Conservation (phyloP, 1,139 yeast species). For the Casaregolazyma lundiana region DNA sequence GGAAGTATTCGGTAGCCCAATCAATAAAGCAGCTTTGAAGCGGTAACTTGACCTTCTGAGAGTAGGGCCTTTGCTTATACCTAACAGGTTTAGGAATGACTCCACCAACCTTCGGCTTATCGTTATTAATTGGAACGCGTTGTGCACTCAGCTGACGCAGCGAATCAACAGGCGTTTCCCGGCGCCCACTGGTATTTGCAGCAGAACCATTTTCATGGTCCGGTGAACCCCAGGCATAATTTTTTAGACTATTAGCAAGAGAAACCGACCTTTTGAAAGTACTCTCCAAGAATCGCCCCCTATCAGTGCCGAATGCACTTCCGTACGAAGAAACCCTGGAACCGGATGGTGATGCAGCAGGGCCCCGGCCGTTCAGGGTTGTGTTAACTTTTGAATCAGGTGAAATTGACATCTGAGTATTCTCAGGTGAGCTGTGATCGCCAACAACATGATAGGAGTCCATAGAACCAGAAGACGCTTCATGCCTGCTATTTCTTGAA, state of each 20-base stretch:
- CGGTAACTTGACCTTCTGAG: slow-evolving; percentile 38
- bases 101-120: slow-evolving; percentile 30
- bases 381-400: background rate
- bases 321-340: slow-evolving; percentile 10
- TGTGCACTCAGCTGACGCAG: background rate
- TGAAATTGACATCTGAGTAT: background rate
- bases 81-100: slow-evolving; percentile 30
- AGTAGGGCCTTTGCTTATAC: slow-evolving; percentile 21
- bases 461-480: background rate
- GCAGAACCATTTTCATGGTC: slow-evolving; percentile 15
- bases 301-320: background rate
- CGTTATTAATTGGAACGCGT: background rate
- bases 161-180: background rate
- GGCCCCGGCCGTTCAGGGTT: background rate
- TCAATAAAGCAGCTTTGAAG: slow-evolving; percentile 74
- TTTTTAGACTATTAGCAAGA: slow-evolving; percentile 33
- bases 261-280: slow-evolving; percentile 36
- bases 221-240: slow-evolving; percentile 31
- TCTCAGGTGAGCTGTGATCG: background rate
- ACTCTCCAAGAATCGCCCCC: slow-evolving; percentile 4
- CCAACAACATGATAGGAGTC: background rate
- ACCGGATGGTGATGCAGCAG: background rate
- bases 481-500: slow-evolving; percentile 9
- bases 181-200: background rate
- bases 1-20: slow-evolving; percentile 87